Percentiles rank a stretch among this genome's conserved stretches.
These are phyloP conservation scores for Rhizopogon roseolus DNA, from an alignment of 768 basidiomycete genomes.

Conservation along the genomic window DNA sequence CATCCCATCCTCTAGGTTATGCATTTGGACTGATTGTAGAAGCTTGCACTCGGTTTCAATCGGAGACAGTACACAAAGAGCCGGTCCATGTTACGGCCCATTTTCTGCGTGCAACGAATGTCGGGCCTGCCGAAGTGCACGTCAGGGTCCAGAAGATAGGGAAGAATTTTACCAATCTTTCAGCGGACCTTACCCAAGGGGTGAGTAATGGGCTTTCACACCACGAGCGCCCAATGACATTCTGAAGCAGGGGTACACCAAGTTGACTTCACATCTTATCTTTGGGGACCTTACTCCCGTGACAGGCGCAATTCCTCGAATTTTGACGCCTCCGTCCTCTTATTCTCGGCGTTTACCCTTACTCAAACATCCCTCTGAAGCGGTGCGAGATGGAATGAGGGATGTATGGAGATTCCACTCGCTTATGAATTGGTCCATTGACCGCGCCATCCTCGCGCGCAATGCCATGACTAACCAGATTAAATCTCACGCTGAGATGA, in stretches of 20 bases:
- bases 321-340: slow-evolving; percentile 45
- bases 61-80: slow-evolving; percentile 42
- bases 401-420: slow-evolving; percentile 31
- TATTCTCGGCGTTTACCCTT: slow-evolving; percentile 60
- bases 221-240: neutral
- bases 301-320: slow-evolving; percentile 7
- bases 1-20: slow-evolving; percentile 40
- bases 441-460: slow-evolving; percentile 33
- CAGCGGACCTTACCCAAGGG: slow-evolving; percentile 54
- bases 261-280: slow-evolving; percentile 49
- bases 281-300: slow-evolving; percentile 44
- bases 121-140: slow-evolving; percentile 40
- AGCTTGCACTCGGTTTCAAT: slow-evolving; percentile 49
- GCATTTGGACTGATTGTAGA: slow-evolving; percentile 50
- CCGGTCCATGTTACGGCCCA: slow-evolving; percentile 59
- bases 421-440: slow-evolving; percentile 34
- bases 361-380: slow-evolving; percentile 45
- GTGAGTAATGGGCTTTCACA: slow-evolving; percentile 27
- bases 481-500: slow-evolving; percentile 32
- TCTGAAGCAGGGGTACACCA: slow-evolving; percentile 35
- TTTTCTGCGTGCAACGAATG: slow-evolving; percentile 43
- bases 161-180: slow-evolving; percentile 50
- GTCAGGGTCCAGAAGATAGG: slow-evolving; percentile 46
- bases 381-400: slow-evolving; percentile 17
- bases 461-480: slow-evolving; percentile 34